Conservation (phyloP, 805 yeast species). For the Ogataea paraovalis region DNA sequence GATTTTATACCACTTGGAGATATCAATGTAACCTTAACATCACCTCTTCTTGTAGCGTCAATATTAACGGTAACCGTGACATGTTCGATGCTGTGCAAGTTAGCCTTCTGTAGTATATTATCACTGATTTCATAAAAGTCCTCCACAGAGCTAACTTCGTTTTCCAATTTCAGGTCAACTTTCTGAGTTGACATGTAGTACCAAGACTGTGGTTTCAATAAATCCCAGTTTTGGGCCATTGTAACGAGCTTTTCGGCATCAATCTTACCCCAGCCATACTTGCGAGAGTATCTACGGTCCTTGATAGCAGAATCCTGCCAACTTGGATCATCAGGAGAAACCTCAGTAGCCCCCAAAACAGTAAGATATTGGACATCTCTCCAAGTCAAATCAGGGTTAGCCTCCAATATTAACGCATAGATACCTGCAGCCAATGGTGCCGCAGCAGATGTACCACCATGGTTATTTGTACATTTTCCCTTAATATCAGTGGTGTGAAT, state of each 20-base stretch:
- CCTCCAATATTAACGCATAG: conserved; percentile 74
- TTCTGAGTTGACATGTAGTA: conserved; percentile 42
- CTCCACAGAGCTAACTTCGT: conserved; percentile 23
- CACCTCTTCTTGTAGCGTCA: conserved; percentile 63
- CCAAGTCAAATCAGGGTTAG: conserved; percentile 89
- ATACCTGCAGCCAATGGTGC: conserved; percentile 99
- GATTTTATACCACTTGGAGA: conserved; percentile 79
- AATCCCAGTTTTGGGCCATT: conserved; percentile 68
- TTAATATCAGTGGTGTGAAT: conserved; percentile 85
- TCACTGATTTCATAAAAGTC: conserved; percentile 43
- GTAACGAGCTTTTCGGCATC: conserved; percentile 77
- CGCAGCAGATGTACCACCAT: conserved; percentile 98
- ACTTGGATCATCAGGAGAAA: conserved; percentile 61
- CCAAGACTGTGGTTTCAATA: conserved; percentile 91
- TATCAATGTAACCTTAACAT: conserved; percentile 54
- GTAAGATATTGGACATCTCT: conserved; percentile 88
- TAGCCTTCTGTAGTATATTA: conserved; percentile 48
- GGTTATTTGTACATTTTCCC: conserved; percentile 62
- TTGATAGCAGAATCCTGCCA: conserved; percentile 70
- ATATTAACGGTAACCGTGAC: conserved; percentile 77
- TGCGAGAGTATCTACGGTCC: conserved; percentile 70
- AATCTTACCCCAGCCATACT: conserved; percentile 87
- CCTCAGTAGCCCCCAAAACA: conserved; percentile 63
- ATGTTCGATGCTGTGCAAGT: conserved; percentile 77
- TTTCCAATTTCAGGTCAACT: conserved; percentile 29